Percentiles rank a stretch among this genome's conserved stretches.
These are phyloP conservation scores for Wickerhamomyces pijperi DNA, from an alignment of 805 yeast species.

Conservation along the genomic window DNA sequence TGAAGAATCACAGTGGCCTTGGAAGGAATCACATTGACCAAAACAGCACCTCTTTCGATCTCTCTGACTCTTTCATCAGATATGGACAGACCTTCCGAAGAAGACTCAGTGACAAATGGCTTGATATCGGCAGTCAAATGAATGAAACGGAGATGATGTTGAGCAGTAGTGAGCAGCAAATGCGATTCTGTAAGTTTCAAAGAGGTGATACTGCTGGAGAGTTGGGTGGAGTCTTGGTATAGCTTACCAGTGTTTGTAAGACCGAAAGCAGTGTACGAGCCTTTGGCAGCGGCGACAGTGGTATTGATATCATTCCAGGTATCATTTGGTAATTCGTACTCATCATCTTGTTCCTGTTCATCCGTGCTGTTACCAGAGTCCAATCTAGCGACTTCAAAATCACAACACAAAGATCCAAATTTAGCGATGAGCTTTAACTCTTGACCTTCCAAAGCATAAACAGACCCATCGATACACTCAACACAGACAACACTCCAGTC, in stretches of 20 bases:
- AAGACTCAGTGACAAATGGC: slow-evolving; percentile 16
- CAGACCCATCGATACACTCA: slow-evolving; percentile 54
- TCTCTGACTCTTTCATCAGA: slow-evolving; percentile 76
- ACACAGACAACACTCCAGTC: slow-evolving; percentile 41
- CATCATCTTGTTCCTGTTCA: slow-evolving; percentile 16
- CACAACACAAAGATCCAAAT: slow-evolving; percentile 65
- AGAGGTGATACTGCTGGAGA: slow-evolving; percentile 75
- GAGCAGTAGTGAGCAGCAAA: slow-evolving; percentile 78
- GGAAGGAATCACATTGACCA: slow-evolving; percentile 74
- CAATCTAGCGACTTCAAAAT: slow-evolving; percentile 34
- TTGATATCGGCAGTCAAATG: slow-evolving; percentile 44
- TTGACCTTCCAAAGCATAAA: slow-evolving; percentile 22
- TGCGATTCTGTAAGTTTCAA: slow-evolving; percentile 60
- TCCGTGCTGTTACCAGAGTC: slow-evolving; percentile 10
- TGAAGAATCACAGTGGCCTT: slow-evolving; percentile 76
- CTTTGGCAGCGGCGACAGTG: background rate
- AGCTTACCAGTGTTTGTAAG: slow-evolving; percentile 67
- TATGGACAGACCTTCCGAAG: no score
- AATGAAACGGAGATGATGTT: slow-evolving; percentile 69
- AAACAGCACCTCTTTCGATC: slow-evolving; percentile 84
- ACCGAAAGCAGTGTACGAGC: slow-evolving; percentile 45
- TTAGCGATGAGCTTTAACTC: slow-evolving; percentile 23
- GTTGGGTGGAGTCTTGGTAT: slow-evolving; percentile 45
- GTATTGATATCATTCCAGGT: background rate
- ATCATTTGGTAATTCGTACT: slow-evolving; percentile 19